A percentile compares a stretch with the other conserved stretches of the same genome.
These are phyloP conservation scores for Rusavskia elegans DNA, from an alignment of 495 filamentous ascomycete genomes.

Conservation along the genomic window DNA sequence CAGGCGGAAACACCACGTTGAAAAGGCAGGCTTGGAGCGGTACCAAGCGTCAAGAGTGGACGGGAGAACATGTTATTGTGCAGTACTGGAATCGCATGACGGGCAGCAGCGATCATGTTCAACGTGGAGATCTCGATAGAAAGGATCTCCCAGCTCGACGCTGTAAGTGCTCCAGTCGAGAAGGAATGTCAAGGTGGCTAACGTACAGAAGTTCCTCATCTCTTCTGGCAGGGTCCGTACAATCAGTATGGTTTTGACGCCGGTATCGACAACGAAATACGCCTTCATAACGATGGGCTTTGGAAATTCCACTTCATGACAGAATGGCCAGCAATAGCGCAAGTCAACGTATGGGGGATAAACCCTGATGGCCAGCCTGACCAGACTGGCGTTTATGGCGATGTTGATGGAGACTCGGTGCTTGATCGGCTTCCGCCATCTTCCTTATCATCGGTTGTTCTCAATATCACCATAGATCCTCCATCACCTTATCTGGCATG, in stretches of 20 bases:
- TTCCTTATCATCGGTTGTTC: conserved; percentile 23
- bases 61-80: conserved; percentile 47
- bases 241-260: conserved; percentile 50
- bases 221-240: conserved; percentile 44
- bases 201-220: conserved; percentile 25
- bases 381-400: conserved; percentile 29
- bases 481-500: conserved; percentile 28
- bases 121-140: conserved; percentile 39
- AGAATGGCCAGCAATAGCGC: conserved; percentile 32
- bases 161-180: conserved; percentile 16
- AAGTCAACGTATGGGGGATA: conserved; percentile 34
- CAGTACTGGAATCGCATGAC: conserved; percentile 53
- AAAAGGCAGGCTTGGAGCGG: conserved; percentile 39
- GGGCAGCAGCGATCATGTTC: conserved; percentile 48
- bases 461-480: conserved; percentile 29
- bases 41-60: conserved; percentile 44
- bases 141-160: background rate
- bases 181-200: conserved; percentile 7
- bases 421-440: conserved; percentile 26
- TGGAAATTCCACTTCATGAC: conserved; percentile 36
- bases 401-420: conserved; percentile 28
- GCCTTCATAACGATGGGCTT: conserved; percentile 24
- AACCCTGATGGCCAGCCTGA: conserved; percentile 31
- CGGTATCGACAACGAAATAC: conserved; percentile 35
- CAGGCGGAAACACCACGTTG: conserved; percentile 27